phyloP scores from a whole-genome alignment of 495 filamentous ascomycete species.

The Pyrenopolyporus hunteri region DNA sequence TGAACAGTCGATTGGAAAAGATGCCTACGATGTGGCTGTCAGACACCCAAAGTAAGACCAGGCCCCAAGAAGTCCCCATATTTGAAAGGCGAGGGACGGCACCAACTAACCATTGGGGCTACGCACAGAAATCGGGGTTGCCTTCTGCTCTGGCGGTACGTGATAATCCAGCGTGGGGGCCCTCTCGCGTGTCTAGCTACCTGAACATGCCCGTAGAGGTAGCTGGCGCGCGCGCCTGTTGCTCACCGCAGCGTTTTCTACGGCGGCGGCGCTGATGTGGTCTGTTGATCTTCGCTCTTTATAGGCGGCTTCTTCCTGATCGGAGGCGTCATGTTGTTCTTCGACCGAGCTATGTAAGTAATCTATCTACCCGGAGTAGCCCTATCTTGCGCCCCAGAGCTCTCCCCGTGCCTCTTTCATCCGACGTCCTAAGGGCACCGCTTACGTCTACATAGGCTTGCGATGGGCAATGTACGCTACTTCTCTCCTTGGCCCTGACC shows the following conservation, averaged over 20 bases:
- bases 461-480: constrained; percentile 80
- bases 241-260: background rate
- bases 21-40: constrained; percentile 86
- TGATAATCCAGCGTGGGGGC: constrained; percentile 36
- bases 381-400: background rate
- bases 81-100: background rate
- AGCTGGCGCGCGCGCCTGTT: background rate
- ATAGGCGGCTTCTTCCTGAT: constrained; percentile 90
- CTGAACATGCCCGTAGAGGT: background rate
- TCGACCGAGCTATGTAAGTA: constrained; percentile 91
- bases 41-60: constrained; percentile 84
- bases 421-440: background rate
- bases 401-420: background rate
- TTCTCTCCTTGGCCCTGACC: background rate
- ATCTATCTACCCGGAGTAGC: constrained; percentile 47
- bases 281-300: constrained; percentile 14
- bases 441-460: constrained; percentile 59
- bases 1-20: constrained; percentile 9
- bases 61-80: background rate
- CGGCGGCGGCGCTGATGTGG: constrained; percentile 20
- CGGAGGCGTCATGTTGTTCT: constrained; percentile 93
- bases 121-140: constrained; percentile 83
- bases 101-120: constrained; percentile 15
- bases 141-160: constrained; percentile 95
- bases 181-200: constrained; percentile 20